phyloP scores from a whole-genome alignment of 805 yeast genomes.

The Ogataea corticis region DNA sequence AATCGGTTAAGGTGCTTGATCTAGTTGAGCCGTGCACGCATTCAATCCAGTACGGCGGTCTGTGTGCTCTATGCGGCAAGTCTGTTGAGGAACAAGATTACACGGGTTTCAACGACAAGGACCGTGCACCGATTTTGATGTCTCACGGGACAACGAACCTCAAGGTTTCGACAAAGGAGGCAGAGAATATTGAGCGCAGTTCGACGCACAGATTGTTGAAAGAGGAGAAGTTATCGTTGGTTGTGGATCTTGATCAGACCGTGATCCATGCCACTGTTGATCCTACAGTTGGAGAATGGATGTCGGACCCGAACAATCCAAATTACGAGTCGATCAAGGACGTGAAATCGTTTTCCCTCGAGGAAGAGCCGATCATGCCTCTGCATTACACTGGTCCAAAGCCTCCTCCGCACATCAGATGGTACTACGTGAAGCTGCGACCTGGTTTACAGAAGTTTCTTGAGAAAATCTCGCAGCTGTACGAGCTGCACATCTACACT shows the following conservation, averaged over 20 bases:
- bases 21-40: constrained; percentile 87
- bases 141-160: constrained; percentile 85
- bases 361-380: constrained; percentile 68
- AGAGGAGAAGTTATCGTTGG: constrained; percentile 75
- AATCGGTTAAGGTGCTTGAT: constrained; percentile 46
- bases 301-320: constrained; percentile 79
- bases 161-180: constrained; percentile 83
- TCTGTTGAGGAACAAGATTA: constrained; percentile 76
- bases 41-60: constrained; percentile 90
- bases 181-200: constrained; percentile 73
- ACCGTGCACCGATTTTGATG: constrained; percentile 83
- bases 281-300: constrained; percentile 97
- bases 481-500: constrained; percentile 93
- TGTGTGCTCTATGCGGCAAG: constrained; percentile 91
- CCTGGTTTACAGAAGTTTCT: constrained; percentile 84
- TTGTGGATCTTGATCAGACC: constrained; percentile 96
- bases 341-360: constrained; percentile 72
- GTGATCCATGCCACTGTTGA: constrained; percentile 98
- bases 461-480: constrained; percentile 57
- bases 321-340: constrained; percentile 83
- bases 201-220: constrained; percentile 60
- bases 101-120: constrained; percentile 63
- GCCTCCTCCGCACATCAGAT: constrained; percentile 61
- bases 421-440: constrained; percentile 90
- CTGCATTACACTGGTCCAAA: constrained; percentile 61